Evolutionary conservation across 306 rosid genomes (phyloP).

Genomic region (Cicer pinnatifidum): DNA sequence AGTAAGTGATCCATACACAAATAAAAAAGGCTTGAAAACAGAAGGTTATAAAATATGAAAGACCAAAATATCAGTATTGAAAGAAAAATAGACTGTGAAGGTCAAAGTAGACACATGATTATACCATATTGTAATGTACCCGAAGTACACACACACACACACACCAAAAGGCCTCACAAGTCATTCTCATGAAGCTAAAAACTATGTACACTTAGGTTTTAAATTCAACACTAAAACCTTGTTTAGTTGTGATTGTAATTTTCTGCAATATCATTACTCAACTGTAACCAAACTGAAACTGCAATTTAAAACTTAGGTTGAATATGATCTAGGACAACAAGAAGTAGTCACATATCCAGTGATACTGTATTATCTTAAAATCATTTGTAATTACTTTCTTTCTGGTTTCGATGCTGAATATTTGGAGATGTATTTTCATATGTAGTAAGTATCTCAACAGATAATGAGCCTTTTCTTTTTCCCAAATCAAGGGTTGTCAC

Average conservation of each 20-base stretch:
- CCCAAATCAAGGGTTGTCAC: constrained; percentile 41
- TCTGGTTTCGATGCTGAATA: constrained; percentile 52
- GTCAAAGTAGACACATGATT: not conserved
- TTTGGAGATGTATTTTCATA: constrained; percentile 68
- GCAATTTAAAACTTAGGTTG: not conserved
- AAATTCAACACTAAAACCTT: not conserved
- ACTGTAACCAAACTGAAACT: not conserved
- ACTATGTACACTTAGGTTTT: not conserved
- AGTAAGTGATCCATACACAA: no score
- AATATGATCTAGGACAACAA: constrained; percentile 5
- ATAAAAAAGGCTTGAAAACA: not conserved
- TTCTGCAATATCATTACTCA: not conserved
- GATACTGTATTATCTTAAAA: constrained; percentile 4
- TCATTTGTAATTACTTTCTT: constrained; percentile 6
- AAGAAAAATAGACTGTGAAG: not conserved
- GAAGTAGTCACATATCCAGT: constrained; percentile 5
- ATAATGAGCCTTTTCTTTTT: constrained; percentile 47
- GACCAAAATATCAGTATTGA: not conserved
- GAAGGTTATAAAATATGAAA: not conserved
- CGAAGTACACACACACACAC: not conserved
- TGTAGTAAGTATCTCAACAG: constrained; percentile 21
- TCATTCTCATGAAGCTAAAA: not conserved
- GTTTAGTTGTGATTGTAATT: not conserved
- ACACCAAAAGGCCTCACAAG: constrained; percentile 8
- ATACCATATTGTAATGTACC: not conserved